Percentiles rank a stretch among this genome's conserved stretches.
Evolutionary conservation across 2,329 filamentous ascomycete genomes (phyloP).

Genomic region (Fusarium longipes): DNA sequence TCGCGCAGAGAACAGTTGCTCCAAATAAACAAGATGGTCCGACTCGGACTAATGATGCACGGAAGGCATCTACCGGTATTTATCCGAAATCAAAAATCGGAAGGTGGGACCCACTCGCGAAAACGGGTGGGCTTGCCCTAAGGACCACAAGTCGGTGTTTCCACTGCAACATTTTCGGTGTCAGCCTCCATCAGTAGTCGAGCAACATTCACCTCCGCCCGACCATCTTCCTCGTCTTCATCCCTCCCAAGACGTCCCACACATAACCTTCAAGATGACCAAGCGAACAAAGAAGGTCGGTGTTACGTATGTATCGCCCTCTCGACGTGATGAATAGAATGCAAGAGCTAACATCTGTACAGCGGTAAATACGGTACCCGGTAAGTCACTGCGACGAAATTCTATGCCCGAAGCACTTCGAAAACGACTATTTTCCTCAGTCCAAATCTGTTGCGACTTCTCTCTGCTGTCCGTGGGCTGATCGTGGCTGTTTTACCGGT

Average conservation of each 20-base stretch:
- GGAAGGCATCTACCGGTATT: constrained; percentile 71
- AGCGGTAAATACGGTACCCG: constrained; percentile 93
- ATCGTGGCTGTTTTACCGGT: neutral
- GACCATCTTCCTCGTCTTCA: constrained; percentile 49
- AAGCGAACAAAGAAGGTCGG: constrained; percentile 98
- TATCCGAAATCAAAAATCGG: constrained; percentile 52
- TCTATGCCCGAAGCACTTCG: constrained; percentile 31
- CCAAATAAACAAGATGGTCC: neutral
- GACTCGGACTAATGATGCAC: neutral
- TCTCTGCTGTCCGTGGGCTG: no score
- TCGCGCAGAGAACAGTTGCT: constrained; percentile 7
- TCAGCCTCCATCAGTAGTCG: constrained; percentile 47
- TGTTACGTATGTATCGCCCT: constrained; percentile 72
- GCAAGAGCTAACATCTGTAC: constrained; percentile 48
- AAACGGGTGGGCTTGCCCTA: constrained; percentile 56
- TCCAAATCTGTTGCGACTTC: constrained; percentile 26
- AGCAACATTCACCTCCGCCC: constrained; percentile 49
- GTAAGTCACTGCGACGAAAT: constrained; percentile 64
- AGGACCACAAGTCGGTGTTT: constrained; percentile 52
- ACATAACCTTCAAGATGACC: constrained; percentile 78
- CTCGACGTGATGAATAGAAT: constrained; percentile 8
- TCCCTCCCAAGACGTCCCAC: constrained; percentile 51
- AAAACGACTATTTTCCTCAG: constrained; percentile 27
- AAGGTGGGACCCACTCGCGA: constrained; percentile 45
- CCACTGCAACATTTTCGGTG: constrained; percentile 49